Percentiles rank a stretch among this genome's conserved stretches.
Evolutionary conservation across 139 green algal species (phyloP).

Genomic region (Micractinium sp.): DNA sequence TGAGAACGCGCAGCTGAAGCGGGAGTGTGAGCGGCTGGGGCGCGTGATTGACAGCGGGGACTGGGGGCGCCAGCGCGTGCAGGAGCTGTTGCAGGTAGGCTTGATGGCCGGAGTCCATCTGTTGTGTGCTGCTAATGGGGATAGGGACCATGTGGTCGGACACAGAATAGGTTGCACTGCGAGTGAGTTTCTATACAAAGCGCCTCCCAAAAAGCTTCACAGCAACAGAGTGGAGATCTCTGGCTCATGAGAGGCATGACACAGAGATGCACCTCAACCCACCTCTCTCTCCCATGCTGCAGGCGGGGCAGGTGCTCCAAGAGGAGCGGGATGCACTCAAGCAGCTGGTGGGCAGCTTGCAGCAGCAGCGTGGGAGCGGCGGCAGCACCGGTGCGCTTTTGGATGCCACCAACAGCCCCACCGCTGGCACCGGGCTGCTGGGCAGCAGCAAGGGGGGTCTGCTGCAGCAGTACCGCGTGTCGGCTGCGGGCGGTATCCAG

Average conservation of each 20-base stretch:
- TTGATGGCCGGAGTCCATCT: too few species aligned
- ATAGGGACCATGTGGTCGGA: too few species aligned
- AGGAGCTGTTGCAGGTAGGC: slow-evolving; percentile 57
- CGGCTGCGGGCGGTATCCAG: too few species aligned
- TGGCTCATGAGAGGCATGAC: too few species aligned
- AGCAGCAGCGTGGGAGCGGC: slow-evolving; percentile 53
- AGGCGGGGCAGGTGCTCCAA: slow-evolving; percentile 77
- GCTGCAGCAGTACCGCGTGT: not conserved
- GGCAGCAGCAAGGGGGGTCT: not conserved
- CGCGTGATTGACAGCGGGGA: slow-evolving; percentile 87
- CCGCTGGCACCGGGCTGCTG: not conserved
- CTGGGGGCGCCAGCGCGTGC: slow-evolving; percentile 76
- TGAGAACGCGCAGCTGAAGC: slow-evolving; percentile 82
- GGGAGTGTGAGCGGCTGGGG: slow-evolving; percentile 88
- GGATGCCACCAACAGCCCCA: not conserved
- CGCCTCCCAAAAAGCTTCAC: too few species aligned
- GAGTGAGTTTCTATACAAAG: too few species aligned
- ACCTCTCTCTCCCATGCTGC: not conserved
- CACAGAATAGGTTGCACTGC: too few species aligned
- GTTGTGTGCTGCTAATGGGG: too few species aligned
- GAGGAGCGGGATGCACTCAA: slow-evolving; percentile 84
- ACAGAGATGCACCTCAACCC: too few species aligned
- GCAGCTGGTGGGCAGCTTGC: slow-evolving; percentile 78
- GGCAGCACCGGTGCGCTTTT: not conserved
- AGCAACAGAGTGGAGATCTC: too few species aligned